These are phyloP conservation scores for Esteya vermicola DNA, from an alignment of 2,329 filamentous ascomycete species.

Conservation along the genomic window DNA sequence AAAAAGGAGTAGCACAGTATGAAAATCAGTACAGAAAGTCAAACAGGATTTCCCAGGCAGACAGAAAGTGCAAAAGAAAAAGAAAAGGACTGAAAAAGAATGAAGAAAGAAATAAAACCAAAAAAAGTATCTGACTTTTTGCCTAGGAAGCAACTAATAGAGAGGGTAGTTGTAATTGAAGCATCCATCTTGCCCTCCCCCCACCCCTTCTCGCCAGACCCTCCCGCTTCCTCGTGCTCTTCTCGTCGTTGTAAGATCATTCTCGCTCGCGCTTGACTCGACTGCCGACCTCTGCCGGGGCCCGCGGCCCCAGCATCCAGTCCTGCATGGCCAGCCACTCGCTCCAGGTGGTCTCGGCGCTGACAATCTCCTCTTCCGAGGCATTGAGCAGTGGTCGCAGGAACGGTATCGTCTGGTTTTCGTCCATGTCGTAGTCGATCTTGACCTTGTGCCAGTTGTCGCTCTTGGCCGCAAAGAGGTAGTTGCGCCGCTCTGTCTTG, in stretches of 20 bases:
- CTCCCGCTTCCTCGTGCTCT: background rate
- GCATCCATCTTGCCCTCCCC: too few species aligned
- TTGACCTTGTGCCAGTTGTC: constrained; percentile 84
- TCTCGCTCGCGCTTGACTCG: constrained; percentile 9
- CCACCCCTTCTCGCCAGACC: background rate
- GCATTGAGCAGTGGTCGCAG: constrained; percentile 68
- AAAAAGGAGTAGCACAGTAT: too few species aligned
- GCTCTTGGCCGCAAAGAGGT: constrained; percentile 88
- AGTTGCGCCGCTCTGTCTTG: constrained; percentile 84
- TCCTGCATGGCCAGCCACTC: constrained; percentile 95
- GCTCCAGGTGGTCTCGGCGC: constrained; percentile 76
- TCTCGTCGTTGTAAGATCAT: background rate
- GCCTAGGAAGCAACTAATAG: too few species aligned
- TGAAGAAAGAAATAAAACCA: background rate
- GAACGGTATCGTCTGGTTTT: constrained; percentile 75
- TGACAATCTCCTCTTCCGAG: constrained; percentile 65
- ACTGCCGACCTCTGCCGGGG: constrained; percentile 31
- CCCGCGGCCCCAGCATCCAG: constrained; percentile 88
- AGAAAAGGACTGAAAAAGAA: background rate
- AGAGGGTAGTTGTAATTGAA: too few species aligned
- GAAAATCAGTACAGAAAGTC: too few species aligned
- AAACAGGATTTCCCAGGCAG: too few species aligned
- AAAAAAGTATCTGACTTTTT: background rate
- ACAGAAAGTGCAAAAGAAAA: background rate
- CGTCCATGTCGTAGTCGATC: constrained; percentile 74